Base-by-base conservation (phyloP, 805 yeast species). In the Candida wancherniae region DNA sequence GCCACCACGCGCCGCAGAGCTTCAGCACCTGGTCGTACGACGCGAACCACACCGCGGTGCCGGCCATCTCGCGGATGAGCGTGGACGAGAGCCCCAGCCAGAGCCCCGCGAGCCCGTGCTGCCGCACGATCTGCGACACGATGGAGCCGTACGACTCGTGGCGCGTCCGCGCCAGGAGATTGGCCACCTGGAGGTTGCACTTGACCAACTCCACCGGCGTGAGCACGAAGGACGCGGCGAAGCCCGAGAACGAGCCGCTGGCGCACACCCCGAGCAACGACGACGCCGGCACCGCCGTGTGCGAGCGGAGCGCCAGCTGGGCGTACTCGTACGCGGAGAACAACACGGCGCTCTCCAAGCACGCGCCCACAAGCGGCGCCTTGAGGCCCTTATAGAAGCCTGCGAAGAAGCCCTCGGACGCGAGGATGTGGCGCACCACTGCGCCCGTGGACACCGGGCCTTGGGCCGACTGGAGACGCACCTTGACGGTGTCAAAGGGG, bases 11-110 rank as follows among this genome's bases (percentile, higher is more conserved):
- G 36, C 67, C 64, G 40, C 74, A 60, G n/a, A 48, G 42, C 1
- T 47, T 46, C 13, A 62, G 53, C 6, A 71, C 59, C 26, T 69
- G 58, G 51, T 87, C 95, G 54, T 87, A 87, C 11, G 92, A 75
- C 0, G 95, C 90, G 61, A 88, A 88, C 97, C 97, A 88, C 2
- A 90, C 79, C 4, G 94, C 84, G 2, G 95, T 84, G 6, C 97
- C 97, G 17, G 87, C 80, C 22, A 84, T 71, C 53, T 88, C 97
- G 47, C 97, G 71, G 2, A 84, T 41, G 28, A 85, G 58, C 0
- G 97, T 88, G 13, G 92, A 79, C 1, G 77, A 63, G 44, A 87
- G 87, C 2, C 97, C 97, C 40, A 74, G 74, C 95, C 95, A 88
- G 38, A 88, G 66, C 0, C 95, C 96, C 7, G 44, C 24, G 0